Base-by-base conservation (phyloP, 208 protist species). In the Endotrypanum monterogeii region DNA sequence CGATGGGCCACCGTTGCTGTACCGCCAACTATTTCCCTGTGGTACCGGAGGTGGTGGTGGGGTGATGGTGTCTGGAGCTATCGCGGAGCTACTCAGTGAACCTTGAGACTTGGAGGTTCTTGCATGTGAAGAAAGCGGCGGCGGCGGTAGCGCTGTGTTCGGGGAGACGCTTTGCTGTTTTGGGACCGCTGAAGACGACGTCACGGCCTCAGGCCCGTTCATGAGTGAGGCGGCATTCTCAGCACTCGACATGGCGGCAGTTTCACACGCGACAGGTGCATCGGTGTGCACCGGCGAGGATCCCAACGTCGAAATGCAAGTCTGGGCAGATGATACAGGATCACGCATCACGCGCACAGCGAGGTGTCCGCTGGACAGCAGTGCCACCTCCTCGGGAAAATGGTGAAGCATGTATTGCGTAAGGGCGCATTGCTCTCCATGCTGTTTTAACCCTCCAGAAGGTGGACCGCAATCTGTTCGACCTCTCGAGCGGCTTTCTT, bases 341-440 rank as follows among this genome's bases (percentile, higher is more conserved):
- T n/a, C 28, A 41, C n/a, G 35, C 58, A 16, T 12, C 76, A 48
- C 11, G 14, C 67, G 54, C 30, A 50, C 37, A 6, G 71, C 78
- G 1, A 72, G 71, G 37, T 81, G 70, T 4, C 71, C 66, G n/a
- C 44, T 78, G 41, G 71, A 68, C 32, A 58, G 54, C 41, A 85
- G 58, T 35, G 73, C 69, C 6, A 88, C 57, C 44, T 78, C 72
- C 3, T 76, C 65, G 16, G 79, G 67, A 12, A 88, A 71, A 41
- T 88, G 76, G 14, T 18, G 32, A 20, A 70, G 61, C 48, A 54
- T 44, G 62, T 76, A 76, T 50, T 41, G 20, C 66, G 32, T 44
- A 16, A 70, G 28, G 6, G 66, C 46, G 2, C 4, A 39, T 50
- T 28, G 23, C 28, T 1, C 20, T 9, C 20, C 46, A 20, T 46